These are phyloP conservation scores for Holtermanniella nyarrowii DNA, from an alignment of 768 basidiomycete species.

Conservation along the genomic window DNA sequence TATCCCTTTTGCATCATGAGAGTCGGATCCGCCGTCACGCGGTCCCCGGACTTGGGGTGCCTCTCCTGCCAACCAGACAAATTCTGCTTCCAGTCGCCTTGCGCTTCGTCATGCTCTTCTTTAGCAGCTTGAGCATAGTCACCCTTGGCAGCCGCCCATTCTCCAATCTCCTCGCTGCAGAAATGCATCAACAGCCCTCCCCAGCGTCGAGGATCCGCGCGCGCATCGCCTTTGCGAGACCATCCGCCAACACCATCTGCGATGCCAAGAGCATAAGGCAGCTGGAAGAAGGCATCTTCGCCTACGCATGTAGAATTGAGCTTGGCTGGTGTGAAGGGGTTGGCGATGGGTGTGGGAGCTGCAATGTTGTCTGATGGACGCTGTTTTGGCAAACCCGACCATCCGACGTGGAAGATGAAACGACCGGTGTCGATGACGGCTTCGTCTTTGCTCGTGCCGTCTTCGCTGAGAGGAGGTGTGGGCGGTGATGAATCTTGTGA, in stretches of 20 bases:
- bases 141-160: constrained; percentile 27
- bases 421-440: neutral
- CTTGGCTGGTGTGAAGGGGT: constrained; percentile 27
- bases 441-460: neutral
- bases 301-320: constrained; percentile 49
- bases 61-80: constrained; percentile 32
- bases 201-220: constrained; percentile 46
- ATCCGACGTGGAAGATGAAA: constrained; percentile 56
- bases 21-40: constrained; percentile 40
- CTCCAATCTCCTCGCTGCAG: constrained; percentile 39
- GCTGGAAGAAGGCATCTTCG: constrained; percentile 71
- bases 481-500: too few relatives aligned
- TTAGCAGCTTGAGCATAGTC: constrained; percentile 6
- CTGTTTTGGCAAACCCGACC: constrained; percentile 73
- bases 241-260: constrained; percentile 95
- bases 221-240: constrained; percentile 45
- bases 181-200: constrained; percentile 74
- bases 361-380: constrained; percentile 30
- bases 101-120: neutral
- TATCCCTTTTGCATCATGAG: constrained; percentile 46
- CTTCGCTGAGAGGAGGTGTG: neutral
- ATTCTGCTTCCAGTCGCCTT: constrained; percentile 44
- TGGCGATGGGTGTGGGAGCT: constrained; percentile 11
- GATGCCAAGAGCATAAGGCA: constrained; percentile 71
- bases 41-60: neutral